Evolutionary conservation across 352 stramenopile genomes (phyloP).

Genomic region (Phytophthora crassamura): DNA sequence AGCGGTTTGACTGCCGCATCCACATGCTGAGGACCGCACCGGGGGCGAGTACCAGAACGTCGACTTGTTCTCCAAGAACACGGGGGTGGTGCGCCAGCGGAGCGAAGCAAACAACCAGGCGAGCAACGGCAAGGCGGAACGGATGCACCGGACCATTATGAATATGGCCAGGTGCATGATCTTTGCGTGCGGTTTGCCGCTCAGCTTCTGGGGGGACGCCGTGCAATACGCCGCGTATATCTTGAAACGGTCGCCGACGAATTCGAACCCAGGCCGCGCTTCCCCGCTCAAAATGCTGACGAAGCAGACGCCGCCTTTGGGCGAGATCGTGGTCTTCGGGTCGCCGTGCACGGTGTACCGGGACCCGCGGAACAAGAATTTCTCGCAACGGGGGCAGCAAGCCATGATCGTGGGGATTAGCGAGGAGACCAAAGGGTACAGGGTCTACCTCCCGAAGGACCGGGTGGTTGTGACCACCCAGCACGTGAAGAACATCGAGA

Average conservation of each 20-base stretch:
- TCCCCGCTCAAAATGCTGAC: constrained; percentile 18
- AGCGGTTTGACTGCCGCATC: background rate
- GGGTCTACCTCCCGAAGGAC: constrained; percentile 22
- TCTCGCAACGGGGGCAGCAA: background rate
- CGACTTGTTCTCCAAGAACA: constrained; percentile 31
- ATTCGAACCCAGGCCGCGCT: background rate
- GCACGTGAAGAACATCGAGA: constrained; percentile 24
- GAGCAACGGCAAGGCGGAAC: constrained; percentile 41
- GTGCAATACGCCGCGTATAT: constrained; percentile 38
- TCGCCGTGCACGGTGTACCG: constrained; percentile 10
- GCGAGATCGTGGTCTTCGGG: constrained; percentile 10
- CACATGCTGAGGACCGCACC: constrained; percentile 7
- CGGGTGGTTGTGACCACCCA: constrained; percentile 14
- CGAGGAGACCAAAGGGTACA: constrained; percentile 23
- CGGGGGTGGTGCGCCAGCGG: constrained; percentile 25
- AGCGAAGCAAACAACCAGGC: constrained; percentile 33
- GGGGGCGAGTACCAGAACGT: constrained; percentile 36
- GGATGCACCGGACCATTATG: constrained; percentile 10
- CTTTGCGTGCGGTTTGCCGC: constrained; percentile 29
- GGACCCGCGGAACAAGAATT: constrained; percentile 11
- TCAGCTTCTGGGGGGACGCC: constrained; percentile 34
- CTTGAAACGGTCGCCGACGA: constrained; percentile 29
- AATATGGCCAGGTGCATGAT: constrained; percentile 42
- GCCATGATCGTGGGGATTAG: constrained; percentile 17
- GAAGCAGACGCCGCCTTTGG: constrained; percentile 1